Percentiles rank a stretch among this genome's conserved stretches.
phyloP scores from a whole-genome alignment of 495 filamentous ascomycete genomes.

The Cairneyella variabilis region DNA sequence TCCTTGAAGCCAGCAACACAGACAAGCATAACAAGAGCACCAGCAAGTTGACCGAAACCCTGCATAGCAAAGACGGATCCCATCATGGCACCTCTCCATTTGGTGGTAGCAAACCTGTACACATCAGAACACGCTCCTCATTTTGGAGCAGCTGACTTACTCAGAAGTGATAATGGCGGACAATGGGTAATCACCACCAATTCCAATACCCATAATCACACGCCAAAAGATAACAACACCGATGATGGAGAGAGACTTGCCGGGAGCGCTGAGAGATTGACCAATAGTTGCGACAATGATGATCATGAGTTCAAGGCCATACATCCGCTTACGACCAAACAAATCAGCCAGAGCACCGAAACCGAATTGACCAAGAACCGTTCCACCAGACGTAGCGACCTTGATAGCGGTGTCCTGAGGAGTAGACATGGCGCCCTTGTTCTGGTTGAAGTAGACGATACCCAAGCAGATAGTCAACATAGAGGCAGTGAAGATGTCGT shows the following conservation, averaged over 20 bases:
- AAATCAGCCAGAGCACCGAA: slow-evolving; percentile 81
- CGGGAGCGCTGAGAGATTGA: slow-evolving; percentile 64
- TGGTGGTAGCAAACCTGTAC: slow-evolving; percentile 60
- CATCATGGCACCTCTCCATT: slow-evolving; percentile 79
- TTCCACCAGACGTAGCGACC: slow-evolving; percentile 80
- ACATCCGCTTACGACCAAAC: slow-evolving; percentile 72
- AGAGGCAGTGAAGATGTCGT: slow-evolving; percentile 79
- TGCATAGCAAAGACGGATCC: slow-evolving; percentile 83
- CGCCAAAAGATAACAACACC: slow-evolving; percentile 88
- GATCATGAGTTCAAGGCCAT: slow-evolving; percentile 81
- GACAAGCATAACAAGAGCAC: slow-evolving; percentile 67
- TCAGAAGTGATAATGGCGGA: slow-evolving; percentile 85
- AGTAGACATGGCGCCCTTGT: slow-evolving; percentile 50
- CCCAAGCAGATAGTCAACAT: slow-evolving; percentile 65
- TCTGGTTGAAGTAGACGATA: slow-evolving; percentile 61
- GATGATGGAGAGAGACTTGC: slow-evolving; percentile 62
- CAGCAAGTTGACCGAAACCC: slow-evolving; percentile 70
- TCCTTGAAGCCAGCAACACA: slow-evolving; percentile 68
- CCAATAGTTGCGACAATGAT: slow-evolving; percentile 84
- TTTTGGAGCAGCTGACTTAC: slow-evolving; percentile 7
- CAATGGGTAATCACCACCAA: slow-evolving; percentile 87
- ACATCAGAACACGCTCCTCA: not conserved
- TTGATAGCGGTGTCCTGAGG: slow-evolving; percentile 80
- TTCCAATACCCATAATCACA: slow-evolving; percentile 67
- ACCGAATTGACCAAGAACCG: slow-evolving; percentile 77